Base-by-base conservation (phyloP, 208 protist genomes). In the Crithidia fasciculata region DNA sequence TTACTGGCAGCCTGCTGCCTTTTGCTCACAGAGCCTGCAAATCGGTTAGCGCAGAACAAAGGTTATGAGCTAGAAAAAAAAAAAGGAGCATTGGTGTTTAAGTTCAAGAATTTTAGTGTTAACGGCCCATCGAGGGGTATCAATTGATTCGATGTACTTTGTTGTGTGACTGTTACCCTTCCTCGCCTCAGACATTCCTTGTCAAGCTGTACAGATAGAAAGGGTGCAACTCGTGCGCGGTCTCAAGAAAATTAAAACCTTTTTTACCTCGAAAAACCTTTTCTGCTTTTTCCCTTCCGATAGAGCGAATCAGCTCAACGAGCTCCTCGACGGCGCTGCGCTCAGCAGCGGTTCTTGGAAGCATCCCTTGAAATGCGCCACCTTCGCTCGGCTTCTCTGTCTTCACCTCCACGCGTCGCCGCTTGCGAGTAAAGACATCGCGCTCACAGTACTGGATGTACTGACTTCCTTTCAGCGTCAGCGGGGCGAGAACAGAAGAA, bases 181-280 rank as follows among this genome's bases (percentile, higher is more conserved):
- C 12, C 7, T 13, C 45, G 45, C 45, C 45, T 49, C 45, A 49
- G 12, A 2, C 45, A 15, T 8, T 18, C 43, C 65, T 65, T 41
- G 68, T 66, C 47, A 94, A 68, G 44, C 84, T 66, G 82, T 86
- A 77, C 68, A 92, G 67, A 59, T 96, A 96, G 65, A 90, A 96
- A 4, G 87, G 72, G 69, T 93, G 76, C 47, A 91, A 79, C 56
- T 89, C 76, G 65, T 94, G 87, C 45, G 70, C 76, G 10, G 73
- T 64, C 41, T 94, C 80, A 47, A 96, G 76, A 81, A 96, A 96
- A 15, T 75, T 88, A 80, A 96, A 96, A 2, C 92, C 92, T 70
- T 85, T 87, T 59, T 90, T 88, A 19, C 78, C 78, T 18, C 84
- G 80, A 72, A 96, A 90, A 8, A 69, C 68, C 52, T 85, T 86